Evolutionary conservation across 768 basidiomycete species (phyloP), one percentile per base, ranked within the genome.

Genomic region (Agrocybe praecox): DNA sequence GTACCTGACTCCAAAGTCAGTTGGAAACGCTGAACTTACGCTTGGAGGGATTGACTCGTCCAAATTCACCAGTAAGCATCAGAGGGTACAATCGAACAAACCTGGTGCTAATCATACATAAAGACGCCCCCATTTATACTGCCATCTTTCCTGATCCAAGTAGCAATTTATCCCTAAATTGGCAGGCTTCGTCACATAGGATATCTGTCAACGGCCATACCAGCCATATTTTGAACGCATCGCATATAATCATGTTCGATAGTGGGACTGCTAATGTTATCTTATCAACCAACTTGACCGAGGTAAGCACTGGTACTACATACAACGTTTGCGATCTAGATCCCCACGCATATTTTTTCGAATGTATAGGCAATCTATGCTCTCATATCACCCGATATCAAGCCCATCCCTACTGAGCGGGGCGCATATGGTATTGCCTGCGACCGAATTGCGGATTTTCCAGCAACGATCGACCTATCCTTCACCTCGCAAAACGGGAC

Each of bases 351-450:
- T 29, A 54, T 19, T 53, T 9, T 40, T 15, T 22, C n/a, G 8
- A n/a, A 6, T 40, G 47, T 32, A 19, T 51, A 53, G 79, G 81
- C 80, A 7, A 80, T 85, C 51, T 82, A 85, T 62, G 76, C 82
- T 21, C 72, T 81, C 60, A 84, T 86, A 52, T 85, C 83, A 17
- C 76, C 81, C 32, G 69, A 80, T 59, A 84, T 86, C 67, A 68
- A 79, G 58, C 77, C 83, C 12, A 80, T 79, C 63, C 57, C 70
- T 7, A 75, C 70, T n/a, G 80, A 81, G 61, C 74, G 80, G 34
- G 83, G 83, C n/a, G 79, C 82, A 3, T 84, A 81, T 68, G 84
- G 82, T 43, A 80, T 83, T 56, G 69, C 82, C 5, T 85, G 83
- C 72, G 61, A 68, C 59, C 66, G 70, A 52, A 78, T 84, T 56